Percentiles rank a stretch among this genome's conserved stretches.
phyloP scores from a whole-genome alignment of 139 green algal species.

The Chlamydomonas sphaeroides region DNA sequence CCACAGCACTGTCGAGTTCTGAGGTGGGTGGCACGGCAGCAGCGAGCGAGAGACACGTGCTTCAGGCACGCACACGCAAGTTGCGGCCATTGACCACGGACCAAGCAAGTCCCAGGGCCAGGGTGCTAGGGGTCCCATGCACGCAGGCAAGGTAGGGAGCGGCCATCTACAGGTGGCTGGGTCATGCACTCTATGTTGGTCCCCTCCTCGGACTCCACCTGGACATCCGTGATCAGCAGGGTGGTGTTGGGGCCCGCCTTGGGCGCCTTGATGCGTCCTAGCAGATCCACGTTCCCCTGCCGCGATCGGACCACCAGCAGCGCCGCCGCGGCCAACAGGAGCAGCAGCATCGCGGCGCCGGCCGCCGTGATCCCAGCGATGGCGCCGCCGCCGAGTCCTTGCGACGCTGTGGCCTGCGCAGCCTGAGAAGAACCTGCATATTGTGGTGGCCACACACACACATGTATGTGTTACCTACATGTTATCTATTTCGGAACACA shows the following conservation, averaged over 20 bases:
- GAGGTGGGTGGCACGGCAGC: not conserved
- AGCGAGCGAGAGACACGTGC: not conserved
- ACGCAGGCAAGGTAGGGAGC: too few species aligned
- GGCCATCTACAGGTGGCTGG: too few species aligned
- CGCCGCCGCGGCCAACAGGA: not conserved
- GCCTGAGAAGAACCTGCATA: too few species aligned
- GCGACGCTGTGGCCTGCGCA: not conserved
- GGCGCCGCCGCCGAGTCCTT: not conserved
- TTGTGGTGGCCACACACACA: too few species aligned
- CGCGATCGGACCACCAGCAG: not conserved
- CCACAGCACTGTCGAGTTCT: conserved; percentile 46
- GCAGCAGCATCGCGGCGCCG: not conserved
- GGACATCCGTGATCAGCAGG: conserved; percentile 9
- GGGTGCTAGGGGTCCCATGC: not conserved
- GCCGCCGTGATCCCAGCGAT: not conserved
- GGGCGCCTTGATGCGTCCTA: conserved; percentile 10
- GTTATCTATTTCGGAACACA: too few species aligned
- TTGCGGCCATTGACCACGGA: not conserved
- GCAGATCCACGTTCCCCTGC: not conserved
- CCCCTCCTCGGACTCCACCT: not conserved
- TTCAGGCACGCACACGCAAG: not conserved
- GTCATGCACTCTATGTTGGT: too few species aligned
- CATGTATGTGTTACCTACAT: too few species aligned
- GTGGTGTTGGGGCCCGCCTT: conserved; percentile 2
- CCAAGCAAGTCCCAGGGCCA: too few species aligned